Evolutionary conservation across 1,139 yeast species (phyloP), one percentile per base, ranked within the genome.

Genomic region (Hemisphaericaspora xylofermentans): DNA sequence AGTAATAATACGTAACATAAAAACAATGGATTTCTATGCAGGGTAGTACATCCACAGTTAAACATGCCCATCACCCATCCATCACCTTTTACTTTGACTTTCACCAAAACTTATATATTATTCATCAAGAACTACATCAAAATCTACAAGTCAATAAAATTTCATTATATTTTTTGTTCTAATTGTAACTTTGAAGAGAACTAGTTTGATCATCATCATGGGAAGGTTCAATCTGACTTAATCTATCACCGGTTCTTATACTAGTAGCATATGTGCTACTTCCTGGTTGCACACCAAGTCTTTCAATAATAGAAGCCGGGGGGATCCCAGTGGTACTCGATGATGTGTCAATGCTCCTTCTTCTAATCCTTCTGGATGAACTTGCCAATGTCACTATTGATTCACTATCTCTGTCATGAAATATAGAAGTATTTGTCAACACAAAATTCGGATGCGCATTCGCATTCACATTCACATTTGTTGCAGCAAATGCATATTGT

Each of bases 291-390:
- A 65, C 65, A 17, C 65, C 58, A 31, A 73, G 61, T 43, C 83
- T 61, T 46, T 78, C 84, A 66, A 79, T 62, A 9, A 80, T 78
- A 45, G 82, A 76, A 2, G 84, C 82, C 0, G 85, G 84, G 1
- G 84, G 78, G n/a, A 80, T 80, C 0, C 84, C 84, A 9, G 78
- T 66, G 2, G 82, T 76, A 46, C 82, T 76, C 35, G 83, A 74
- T 49, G 76, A 78, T 10, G 84, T 79, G 41, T 78, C 84, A 21
- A 75, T 57, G 30, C 83, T 77, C 45, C 80, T 59, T 49, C 82
- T 63, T 46, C 81, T 61, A 17, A 64, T 54, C 41, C 79, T 61
- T 39, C 82, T 57, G 4, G 80, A 68, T 1, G 78, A 71, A 42
- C 78, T 71, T 2, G 83, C 82, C 46, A 78, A 60, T 0, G 83